These are phyloP conservation scores for Plasmopara viticola DNA, from an alignment of 352 stramenopile genomes.

Conservation along the genomic window DNA sequence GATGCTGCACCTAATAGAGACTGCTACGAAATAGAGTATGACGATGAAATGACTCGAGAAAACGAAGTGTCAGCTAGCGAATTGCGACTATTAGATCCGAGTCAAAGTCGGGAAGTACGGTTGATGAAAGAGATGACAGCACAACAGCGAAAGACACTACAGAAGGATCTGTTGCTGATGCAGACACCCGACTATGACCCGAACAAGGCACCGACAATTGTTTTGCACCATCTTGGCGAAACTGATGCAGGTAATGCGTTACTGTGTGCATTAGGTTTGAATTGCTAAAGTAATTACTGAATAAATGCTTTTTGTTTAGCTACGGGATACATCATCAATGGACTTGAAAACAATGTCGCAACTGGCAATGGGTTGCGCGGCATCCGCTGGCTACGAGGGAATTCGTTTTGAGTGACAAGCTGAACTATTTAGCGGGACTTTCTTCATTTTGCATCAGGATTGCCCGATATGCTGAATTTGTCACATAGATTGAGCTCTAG, in stretches of 20 bases:
- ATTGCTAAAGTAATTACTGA: conserved; percentile 3
- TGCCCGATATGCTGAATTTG: not conserved
- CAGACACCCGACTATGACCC: conserved; percentile 61
- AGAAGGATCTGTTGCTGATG: conserved; percentile 55
- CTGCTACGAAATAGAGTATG: conserved; percentile 69
- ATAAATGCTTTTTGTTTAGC: conserved; percentile 16
- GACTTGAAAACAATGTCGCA: conserved; percentile 78
- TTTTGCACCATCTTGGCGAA: conserved; percentile 72
- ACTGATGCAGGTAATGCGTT: conserved; percentile 42
- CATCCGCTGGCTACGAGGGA: conserved; percentile 74
- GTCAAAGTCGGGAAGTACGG: conserved; percentile 8
- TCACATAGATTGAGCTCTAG: conserved; percentile 26
- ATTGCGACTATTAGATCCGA: conserved; percentile 31
- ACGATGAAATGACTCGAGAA: conserved; percentile 74
- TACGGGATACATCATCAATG: conserved; percentile 78
- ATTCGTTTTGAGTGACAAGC: conserved; percentile 42
- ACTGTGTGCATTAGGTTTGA: too few relatives aligned
- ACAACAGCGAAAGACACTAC: conserved; percentile 35
- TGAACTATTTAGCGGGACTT: conserved; percentile 12
- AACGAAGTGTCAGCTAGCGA: conserved; percentile 47
- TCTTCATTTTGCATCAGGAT: conserved; percentile 9
- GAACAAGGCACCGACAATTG: conserved; percentile 60
- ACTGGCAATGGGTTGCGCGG: conserved; percentile 69
- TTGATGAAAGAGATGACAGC: conserved; percentile 17
- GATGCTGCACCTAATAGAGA: conserved; percentile 34